These are phyloP conservation scores for Beauveria sp. DNA, from an alignment of 2,329 filamentous ascomycete genomes.

Conservation along the genomic window DNA sequence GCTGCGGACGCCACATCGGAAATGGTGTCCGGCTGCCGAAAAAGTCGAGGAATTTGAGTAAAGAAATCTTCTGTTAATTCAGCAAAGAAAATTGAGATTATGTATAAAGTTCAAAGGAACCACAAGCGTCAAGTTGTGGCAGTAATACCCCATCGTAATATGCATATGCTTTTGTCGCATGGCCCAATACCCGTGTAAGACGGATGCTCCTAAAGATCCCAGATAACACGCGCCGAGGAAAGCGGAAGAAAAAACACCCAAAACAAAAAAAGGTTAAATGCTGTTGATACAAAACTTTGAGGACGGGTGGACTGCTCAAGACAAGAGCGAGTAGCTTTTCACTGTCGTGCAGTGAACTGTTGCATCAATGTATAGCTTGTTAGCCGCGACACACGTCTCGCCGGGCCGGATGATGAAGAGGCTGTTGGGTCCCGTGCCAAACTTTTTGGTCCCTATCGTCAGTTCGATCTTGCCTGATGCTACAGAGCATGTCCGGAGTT, in stretches of 20 bases:
- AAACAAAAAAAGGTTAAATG: background rate
- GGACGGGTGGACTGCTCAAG: background rate
- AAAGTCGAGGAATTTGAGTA: background rate
- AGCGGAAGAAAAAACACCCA: background rate
- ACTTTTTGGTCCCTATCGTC: conserved; percentile 27
- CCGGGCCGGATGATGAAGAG: conserved; percentile 35
- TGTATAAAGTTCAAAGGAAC: background rate
- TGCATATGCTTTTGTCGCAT: background rate
- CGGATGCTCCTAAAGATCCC: background rate
- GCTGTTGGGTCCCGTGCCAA: conserved; percentile 35
- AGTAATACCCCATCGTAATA: background rate
- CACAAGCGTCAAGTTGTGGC: background rate
- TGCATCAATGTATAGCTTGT: conserved; percentile 36
- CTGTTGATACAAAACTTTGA: background rate
- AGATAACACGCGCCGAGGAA: background rate
- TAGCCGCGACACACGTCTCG: conserved; percentile 30
- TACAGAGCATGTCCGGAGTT: conserved; percentile 32
- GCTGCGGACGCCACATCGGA: background rate
- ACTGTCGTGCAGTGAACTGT: conserved; percentile 34
- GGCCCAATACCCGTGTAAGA: background rate
- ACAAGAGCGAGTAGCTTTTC: conserved; percentile 15
- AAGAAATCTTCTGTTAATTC: background rate
- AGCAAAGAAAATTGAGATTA: no score
- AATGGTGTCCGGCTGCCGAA: background rate
- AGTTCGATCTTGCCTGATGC: conserved; percentile 34